These are phyloP conservation scores for Salix suchowensis DNA, from an alignment of 345 rosid species.

Conservation along the genomic window DNA sequence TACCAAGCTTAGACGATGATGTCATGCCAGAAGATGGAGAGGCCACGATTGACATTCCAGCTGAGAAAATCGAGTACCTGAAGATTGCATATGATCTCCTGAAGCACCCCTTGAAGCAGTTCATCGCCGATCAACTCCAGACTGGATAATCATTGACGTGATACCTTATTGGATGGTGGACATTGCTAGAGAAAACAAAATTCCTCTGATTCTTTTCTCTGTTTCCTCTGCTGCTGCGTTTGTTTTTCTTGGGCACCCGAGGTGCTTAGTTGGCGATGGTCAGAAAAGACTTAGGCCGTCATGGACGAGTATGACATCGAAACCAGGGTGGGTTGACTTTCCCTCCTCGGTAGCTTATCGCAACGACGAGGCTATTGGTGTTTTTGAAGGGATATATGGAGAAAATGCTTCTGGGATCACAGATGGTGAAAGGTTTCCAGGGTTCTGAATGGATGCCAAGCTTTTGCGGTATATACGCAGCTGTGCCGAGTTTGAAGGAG, in stretches of 20 bases:
- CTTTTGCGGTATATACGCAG: slow-evolving; percentile 20
- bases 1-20: slow-evolving; percentile 10
- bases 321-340: slow-evolving; percentile 24
- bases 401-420: slow-evolving; percentile 17
- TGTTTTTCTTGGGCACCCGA: slow-evolving; percentile 9
- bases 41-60: slow-evolving; percentile 36
- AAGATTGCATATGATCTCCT: slow-evolving; percentile 32
- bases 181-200: slow-evolving; percentile 11
- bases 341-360: slow-evolving; percentile 11
- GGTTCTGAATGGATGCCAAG: neutral
- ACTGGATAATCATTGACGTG: slow-evolving; percentile 27
- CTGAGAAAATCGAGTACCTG: slow-evolving; percentile 13
- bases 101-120: slow-evolving; percentile 12
- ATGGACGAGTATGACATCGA: slow-evolving; percentile 4
- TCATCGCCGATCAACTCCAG: slow-evolving; percentile 10
- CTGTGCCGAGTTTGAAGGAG: slow-evolving; percentile 22
- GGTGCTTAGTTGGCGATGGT: neutral
- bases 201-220: slow-evolving; percentile 19
- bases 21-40: slow-evolving; percentile 21
- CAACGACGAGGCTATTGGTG: neutral
- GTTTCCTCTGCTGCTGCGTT: neutral
- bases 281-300: neutral
- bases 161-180: slow-evolving; percentile 18
- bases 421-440: slow-evolving; percentile 7
- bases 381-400: neutral